Base-by-base conservation (phyloP, 306 rosid genomes). In the Delonix regia region DNA sequence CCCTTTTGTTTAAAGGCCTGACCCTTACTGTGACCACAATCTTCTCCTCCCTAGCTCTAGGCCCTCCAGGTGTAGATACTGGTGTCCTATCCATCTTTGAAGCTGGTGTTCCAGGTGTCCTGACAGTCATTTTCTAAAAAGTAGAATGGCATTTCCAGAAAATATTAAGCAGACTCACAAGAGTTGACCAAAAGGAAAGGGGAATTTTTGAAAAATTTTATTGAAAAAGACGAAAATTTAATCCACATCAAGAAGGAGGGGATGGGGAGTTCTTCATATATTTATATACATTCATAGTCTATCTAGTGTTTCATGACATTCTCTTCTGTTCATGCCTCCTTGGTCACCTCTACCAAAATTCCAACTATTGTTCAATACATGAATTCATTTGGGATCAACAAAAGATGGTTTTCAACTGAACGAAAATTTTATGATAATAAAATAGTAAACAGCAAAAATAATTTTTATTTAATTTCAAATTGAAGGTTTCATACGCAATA, bases 11-110 rank as follows among this genome's bases (percentile, higher is more conserved):
- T 28, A 96, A 78, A 49, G 99, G 99, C 76, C 99, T 90, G 71
- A 96, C 77, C 80, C 99, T 86, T 22, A 96, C 99, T 0, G 97
- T 96, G 9, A 96, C 99, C 49, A 96, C 98, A 75, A 96, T 96
- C 83, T 96, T 96, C 86, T 96, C 99, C 71, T 96, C 99, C 81
- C 83, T 89, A 41, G 84, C 61, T 81, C 87, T 80, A 49, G 90
- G 75, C 76, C 93, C 97, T 18, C 99, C 98, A 0, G 98, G 98
- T 30, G 99, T 96, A 56, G 99, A 85, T 21, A 81, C 90, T 0
- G 93, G 93, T 22, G 96, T 93, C 90, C 96, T 91, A 6, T 93
- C 99, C 14, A 86, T 86, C 83, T 93, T 96, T 7, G 99, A 91
- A 83, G 89, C 83, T 6, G 99, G 99, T 28, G 98, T 96, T 83